Percentiles rank a stretch among this genome's conserved stretches.
Conservation (phyloP, 441 rosid genomes). For the Daphne laureola region DNA sequence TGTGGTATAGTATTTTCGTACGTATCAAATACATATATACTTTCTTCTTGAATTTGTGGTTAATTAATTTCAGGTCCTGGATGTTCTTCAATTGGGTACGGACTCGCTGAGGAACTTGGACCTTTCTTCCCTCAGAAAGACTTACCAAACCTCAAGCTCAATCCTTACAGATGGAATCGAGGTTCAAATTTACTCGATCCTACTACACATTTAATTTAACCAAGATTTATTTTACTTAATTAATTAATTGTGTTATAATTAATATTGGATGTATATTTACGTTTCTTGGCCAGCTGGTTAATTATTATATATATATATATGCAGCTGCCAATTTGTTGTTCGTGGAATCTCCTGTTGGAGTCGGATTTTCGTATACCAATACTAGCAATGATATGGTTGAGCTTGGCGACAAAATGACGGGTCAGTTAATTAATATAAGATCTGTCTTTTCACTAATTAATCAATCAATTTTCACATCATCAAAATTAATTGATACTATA, state of each 20-base stretch:
- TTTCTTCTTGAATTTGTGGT: not conserved
- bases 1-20: too few relatives aligned
- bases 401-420: conserved; percentile 46
- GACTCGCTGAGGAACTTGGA: conserved; percentile 68
- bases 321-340: conserved; percentile 59
- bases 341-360: conserved; percentile 63
- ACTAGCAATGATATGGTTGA: conserved; percentile 31
- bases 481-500: not conserved
- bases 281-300: too few relatives aligned
- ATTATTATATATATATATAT: too few relatives aligned
- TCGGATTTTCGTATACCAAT: conserved; percentile 62
- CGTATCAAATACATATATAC: too few relatives aligned
- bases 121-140: conserved; percentile 67
- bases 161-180: conserved; percentile 58
- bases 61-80: conserved; percentile 51
- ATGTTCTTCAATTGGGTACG: conserved; percentile 74
- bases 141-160: conserved; percentile 32
- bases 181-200: too few relatives aligned
- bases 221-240: too few relatives aligned
- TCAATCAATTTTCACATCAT: not conserved
- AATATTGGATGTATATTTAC: too few relatives aligned
- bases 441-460: not conserved
- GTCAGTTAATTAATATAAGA: conserved; percentile 10
- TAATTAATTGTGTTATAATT: too few relatives aligned
- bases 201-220: too few relatives aligned